phyloP scores from a whole-genome alignment of 805 yeast species.

The Saccharomyces mikatae region DNA sequence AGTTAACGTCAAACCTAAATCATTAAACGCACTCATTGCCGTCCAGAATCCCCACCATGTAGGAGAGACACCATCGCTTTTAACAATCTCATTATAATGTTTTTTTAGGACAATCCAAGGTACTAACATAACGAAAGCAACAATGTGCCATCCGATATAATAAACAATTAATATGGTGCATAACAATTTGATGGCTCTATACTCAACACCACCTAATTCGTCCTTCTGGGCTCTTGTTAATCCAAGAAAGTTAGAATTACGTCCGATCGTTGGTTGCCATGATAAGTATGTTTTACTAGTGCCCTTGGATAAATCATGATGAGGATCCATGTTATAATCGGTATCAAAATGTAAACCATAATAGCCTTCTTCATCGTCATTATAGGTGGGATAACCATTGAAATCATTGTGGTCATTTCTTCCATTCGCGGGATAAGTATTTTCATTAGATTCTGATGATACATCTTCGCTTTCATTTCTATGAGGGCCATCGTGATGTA shows the following conservation, averaged over 20 bases:
- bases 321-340: conserved; percentile 7
- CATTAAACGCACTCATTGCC: conserved; percentile 71
- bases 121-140: conserved; percentile 44
- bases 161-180: conserved; percentile 56
- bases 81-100: conserved; percentile 38
- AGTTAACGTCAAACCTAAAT: conserved; percentile 75
- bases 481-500: neutral
- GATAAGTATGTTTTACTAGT: conserved; percentile 67
- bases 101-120: conserved; percentile 50
- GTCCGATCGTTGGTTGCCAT: conserved; percentile 84
- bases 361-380: conserved; percentile 31
- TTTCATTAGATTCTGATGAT: neutral
- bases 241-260: conserved; percentile 86
- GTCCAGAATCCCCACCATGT: conserved; percentile 94
- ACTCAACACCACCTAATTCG: conserved; percentile 96
- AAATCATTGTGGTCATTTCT: neutral
- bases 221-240: conserved; percentile 77
- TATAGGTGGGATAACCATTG: neutral
- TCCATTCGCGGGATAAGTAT: neutral
- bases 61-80: conserved; percentile 56
- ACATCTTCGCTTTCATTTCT: neutral
- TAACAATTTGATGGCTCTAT: conserved; percentile 75
- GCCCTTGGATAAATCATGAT: conserved; percentile 20
- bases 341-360: conserved; percentile 24
- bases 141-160: conserved; percentile 67